Evolutionary conservation across 768 basidiomycete species (phyloP).

Genomic region (Gymnopilus dilepis): DNA sequence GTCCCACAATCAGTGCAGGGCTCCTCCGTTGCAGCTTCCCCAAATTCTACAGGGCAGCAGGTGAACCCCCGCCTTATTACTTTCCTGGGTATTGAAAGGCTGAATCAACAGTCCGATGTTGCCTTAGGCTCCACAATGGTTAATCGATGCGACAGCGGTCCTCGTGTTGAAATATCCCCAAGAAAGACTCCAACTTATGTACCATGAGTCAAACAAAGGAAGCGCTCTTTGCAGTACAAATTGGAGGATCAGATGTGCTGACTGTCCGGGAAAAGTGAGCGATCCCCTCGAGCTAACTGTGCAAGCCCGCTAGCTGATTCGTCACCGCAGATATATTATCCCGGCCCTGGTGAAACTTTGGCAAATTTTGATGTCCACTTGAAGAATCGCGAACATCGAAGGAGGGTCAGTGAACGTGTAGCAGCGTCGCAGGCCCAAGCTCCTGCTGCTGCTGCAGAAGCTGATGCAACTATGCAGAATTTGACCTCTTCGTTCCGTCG

Average conservation of each 20-base stretch:
- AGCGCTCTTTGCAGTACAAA: not conserved
- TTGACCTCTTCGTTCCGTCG: too few species aligned
- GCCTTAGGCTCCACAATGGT: not conserved
- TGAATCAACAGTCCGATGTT: too few species aligned
- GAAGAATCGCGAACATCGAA: not conserved
- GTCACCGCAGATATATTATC: not conserved
- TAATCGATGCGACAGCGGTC: not conserved
- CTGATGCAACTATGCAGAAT: not conserved
- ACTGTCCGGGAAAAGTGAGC: conserved; percentile 5
- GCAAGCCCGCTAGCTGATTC: too few species aligned
- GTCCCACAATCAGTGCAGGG: too few species aligned
- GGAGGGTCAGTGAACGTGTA: not conserved
- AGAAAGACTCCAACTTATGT: not conserved
- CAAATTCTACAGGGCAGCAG: too few species aligned
- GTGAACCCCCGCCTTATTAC: too few species aligned
- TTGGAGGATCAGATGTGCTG: not conserved
- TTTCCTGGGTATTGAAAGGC: too few species aligned
- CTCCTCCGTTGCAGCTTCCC: too few species aligned
- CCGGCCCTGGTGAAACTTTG: conserved; percentile 7
- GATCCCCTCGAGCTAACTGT: not conserved
- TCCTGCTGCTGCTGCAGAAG: not conserved
- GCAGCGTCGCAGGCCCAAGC: not conserved
- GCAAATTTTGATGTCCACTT: conserved; percentile 5
- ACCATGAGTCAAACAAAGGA: not conserved
- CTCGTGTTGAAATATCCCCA: not conserved